Evolutionary conservation across 768 basidiomycete species (phyloP).

Genomic region (Boletus vinaceobasis): DNA sequence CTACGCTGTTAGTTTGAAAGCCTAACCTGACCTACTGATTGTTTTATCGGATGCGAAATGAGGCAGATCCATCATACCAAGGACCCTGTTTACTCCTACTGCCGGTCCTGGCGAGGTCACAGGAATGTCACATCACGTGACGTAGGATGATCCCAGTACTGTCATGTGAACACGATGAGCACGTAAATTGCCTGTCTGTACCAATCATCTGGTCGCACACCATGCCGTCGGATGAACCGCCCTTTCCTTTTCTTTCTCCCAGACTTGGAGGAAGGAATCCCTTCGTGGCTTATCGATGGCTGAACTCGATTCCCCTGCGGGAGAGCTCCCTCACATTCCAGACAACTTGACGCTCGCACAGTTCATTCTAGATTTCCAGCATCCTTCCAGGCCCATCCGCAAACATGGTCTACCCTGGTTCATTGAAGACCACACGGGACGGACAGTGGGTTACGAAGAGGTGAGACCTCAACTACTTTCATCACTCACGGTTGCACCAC

Average conservation of each 20-base stretch:
- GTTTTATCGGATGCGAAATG: background rate
- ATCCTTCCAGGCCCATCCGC: slow-evolving; percentile 29
- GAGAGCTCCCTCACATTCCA: slow-evolving; percentile 32
- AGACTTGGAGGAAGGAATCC: background rate
- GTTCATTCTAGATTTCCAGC: slow-evolving; percentile 36
- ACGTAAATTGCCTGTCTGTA: too few relatives aligned
- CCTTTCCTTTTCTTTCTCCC: background rate
- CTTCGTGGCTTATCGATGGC: slow-evolving; percentile 16
- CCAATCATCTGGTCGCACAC: too few relatives aligned
- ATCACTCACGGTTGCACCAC: background rate
- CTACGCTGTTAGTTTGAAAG: background rate
- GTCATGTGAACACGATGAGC: background rate
- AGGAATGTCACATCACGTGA: too few relatives aligned
- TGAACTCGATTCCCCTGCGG: slow-evolving; percentile 29
- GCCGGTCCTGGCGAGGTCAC: too few relatives aligned
- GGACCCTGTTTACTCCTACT: too few relatives aligned
- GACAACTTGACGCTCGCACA: slow-evolving; percentile 38
- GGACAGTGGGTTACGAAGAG: slow-evolving; percentile 35
- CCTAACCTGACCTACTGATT: background rate
- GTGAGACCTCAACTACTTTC: slow-evolving; percentile 15
- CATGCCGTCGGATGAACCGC: background rate
- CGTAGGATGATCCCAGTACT: too few relatives aligned
- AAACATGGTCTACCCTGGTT: slow-evolving; percentile 34
- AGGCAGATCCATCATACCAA: too few relatives aligned
- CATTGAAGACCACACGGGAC: slow-evolving; percentile 40